Conservation (phyloP, 257 asterid genomes). For the Leonotis leonurus region DNA sequence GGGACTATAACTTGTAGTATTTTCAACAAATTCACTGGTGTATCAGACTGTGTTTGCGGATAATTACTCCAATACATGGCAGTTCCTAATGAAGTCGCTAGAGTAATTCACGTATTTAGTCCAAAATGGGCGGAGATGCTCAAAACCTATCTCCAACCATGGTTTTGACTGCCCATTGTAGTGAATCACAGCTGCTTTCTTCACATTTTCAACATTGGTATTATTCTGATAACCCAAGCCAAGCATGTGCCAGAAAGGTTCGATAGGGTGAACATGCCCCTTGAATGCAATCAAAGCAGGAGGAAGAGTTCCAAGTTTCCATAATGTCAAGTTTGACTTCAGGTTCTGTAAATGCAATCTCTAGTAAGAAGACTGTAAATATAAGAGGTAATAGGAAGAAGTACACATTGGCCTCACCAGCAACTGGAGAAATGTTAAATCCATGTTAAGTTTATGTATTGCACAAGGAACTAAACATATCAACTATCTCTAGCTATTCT, state of each 20-base stretch:
- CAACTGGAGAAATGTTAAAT: not conserved
- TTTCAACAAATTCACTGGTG: constrained; percentile 18
- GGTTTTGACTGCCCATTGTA: constrained; percentile 98
- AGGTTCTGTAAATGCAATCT: constrained; percentile 82
- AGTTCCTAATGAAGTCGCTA: constrained; percentile 71
- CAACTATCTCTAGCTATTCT: not conserved
- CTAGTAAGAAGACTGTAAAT: constrained; percentile 8
- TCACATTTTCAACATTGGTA: constrained; percentile 62
- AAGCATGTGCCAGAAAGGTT: constrained; percentile 98
- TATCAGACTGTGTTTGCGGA: not conserved
- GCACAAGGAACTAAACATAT: not conserved
- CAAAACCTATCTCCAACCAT: constrained; percentile 96
- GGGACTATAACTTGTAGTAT: constrained; percentile 11
- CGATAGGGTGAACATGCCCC: constrained; percentile 89
- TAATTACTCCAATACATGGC: constrained; percentile 89
- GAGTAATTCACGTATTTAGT: constrained; percentile 88
- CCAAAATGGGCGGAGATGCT: constrained; percentile 99
- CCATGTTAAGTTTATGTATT: not conserved
- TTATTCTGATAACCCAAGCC: constrained; percentile 95
- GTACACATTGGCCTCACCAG: not conserved
- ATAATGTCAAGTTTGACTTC: constrained; percentile 78
- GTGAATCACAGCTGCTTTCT: constrained; percentile 91
- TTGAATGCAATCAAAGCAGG: constrained; percentile 96
- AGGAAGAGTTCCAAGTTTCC: constrained; percentile 99
- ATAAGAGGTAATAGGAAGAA: not conserved